phyloP scores from a whole-genome alignment of 2,329 filamentous ascomycete species.

The Sarocladium brachiariae region DNA sequence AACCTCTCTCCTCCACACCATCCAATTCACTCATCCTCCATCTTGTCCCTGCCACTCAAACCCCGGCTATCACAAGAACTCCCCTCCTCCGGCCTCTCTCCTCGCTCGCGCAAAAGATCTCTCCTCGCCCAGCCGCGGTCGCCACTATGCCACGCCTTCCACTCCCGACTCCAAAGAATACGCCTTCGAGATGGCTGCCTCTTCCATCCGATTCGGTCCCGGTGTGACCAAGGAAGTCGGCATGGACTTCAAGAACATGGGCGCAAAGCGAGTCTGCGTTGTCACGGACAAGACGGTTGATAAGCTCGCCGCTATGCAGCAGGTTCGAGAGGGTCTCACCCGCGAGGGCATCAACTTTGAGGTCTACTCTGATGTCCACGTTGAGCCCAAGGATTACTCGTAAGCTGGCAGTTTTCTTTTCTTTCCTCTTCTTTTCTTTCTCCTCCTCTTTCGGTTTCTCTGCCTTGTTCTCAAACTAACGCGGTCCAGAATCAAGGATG shows the following conservation, averaged over 20 bases:
- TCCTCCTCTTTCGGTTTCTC: not conserved
- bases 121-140: slow-evolving; percentile 16
- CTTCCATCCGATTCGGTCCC: slow-evolving; percentile 86
- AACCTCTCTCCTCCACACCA: slow-evolving; percentile 70
- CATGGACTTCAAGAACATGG: slow-evolving; percentile 94
- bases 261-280: slow-evolving; percentile 78
- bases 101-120: slow-evolving; percentile 35
- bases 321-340: slow-evolving; percentile 74
- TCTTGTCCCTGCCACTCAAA: slow-evolving; percentile 91
- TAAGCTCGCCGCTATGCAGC: slow-evolving; percentile 81
- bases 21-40: slow-evolving; percentile 84
- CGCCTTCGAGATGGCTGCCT: slow-evolving; percentile 97
- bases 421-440: slow-evolving; percentile 9
- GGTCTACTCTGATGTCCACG: slow-evolving; percentile 71
- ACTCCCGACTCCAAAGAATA: slow-evolving; percentile 74
- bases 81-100: slow-evolving; percentile 51
- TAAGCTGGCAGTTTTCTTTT: slow-evolving; percentile 33
- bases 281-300: slow-evolving; percentile 82
- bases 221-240: slow-evolving; percentile 93
- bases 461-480: slow-evolving; percentile 7
- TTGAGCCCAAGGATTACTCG: slow-evolving; percentile 95
- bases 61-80: slow-evolving; percentile 69
- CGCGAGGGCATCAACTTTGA: slow-evolving; percentile 73
- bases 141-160: slow-evolving; percentile 67
- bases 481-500: slow-evolving; percentile 65